phyloP scores from a whole-genome alignment of 176 grass and related monocot species.

The Aegilops longissima region DNA sequence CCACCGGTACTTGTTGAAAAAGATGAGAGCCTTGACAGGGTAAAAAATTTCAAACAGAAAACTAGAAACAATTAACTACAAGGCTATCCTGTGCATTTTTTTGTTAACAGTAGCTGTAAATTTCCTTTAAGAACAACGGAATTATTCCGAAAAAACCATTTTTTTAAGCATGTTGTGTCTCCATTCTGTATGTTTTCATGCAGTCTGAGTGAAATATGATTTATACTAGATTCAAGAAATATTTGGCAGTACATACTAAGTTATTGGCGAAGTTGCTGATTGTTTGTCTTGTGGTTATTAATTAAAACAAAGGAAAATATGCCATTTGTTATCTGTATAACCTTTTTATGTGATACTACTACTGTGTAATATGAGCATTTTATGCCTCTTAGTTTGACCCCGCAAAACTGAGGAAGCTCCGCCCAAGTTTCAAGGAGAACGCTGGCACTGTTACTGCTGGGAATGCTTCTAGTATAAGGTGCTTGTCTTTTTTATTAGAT shows the following conservation, averaged over 20 bases:
- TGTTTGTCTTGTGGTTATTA: not conserved
- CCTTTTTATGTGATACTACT: not conserved
- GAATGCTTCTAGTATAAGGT: conserved; percentile 92
- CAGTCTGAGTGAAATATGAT: not conserved
- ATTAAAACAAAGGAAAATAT: not conserved
- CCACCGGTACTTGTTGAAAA: conserved; percentile 62
- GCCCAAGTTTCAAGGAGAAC: conserved; percentile 94
- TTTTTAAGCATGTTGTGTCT: not conserved
- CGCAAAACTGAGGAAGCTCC: conserved; percentile 81
- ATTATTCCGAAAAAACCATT: not conserved
- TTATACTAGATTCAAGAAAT: too few relatives aligned
- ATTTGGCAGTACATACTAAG: not conserved
- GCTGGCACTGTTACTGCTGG: conserved; percentile 85
- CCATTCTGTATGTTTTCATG: not conserved
- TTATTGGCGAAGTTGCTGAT: not conserved
- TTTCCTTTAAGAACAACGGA: not conserved
- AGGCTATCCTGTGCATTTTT: not conserved
- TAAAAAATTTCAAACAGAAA: conserved; percentile 30
- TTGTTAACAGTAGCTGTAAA: not conserved
- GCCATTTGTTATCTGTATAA: not conserved
- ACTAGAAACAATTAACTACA: not conserved
- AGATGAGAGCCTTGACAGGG: conserved; percentile 90
- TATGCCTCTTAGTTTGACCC: conserved; percentile 74
- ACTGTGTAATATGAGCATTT: not conserved
- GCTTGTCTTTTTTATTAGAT: not conserved